Evolutionary conservation across 257 asterid species (phyloP).

Genomic region (Solanum corneliomulleri): DNA sequence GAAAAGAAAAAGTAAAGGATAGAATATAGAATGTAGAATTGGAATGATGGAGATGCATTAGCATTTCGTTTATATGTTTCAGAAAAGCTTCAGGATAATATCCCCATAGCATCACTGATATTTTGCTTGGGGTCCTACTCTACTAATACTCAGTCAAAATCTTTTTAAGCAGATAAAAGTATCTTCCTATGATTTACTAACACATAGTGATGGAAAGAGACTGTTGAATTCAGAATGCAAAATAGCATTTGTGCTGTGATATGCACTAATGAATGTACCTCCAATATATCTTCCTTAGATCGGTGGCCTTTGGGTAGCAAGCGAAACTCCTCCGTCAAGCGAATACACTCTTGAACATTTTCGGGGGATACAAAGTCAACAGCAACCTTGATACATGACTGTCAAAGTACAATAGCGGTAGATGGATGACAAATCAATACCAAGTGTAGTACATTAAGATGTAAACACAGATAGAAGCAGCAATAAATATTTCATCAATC

Average conservation of each 20-base stretch:
- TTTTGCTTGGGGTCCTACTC: background rate
- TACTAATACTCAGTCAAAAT: background rate
- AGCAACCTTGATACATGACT: conserved; percentile 36
- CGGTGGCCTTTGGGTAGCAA: conserved; percentile 32
- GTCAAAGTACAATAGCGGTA: background rate
- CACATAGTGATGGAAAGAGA: background rate
- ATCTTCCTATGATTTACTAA: background rate
- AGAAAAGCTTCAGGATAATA: background rate
- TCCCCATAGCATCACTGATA: background rate
- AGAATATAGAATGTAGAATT: background rate
- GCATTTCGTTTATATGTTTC: background rate
- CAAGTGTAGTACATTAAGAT: background rate
- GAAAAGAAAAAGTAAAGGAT: background rate
- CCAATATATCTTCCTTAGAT: conserved; percentile 40
- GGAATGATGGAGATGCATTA: background rate
- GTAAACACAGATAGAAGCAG: background rate
- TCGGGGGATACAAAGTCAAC: conserved; percentile 41
- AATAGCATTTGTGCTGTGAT: background rate
- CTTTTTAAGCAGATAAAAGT: background rate
- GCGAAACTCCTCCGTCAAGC: conserved; percentile 35
- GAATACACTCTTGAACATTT: conserved; percentile 29
- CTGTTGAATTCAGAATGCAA: background rate
- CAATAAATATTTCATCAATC: background rate
- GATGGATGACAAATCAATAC: background rate
- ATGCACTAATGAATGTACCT: conserved; percentile 14